Evolutionary conservation across 768 basidiomycete genomes (phyloP).

Genomic region (Rhodotorula sphaerocarpa): DNA sequence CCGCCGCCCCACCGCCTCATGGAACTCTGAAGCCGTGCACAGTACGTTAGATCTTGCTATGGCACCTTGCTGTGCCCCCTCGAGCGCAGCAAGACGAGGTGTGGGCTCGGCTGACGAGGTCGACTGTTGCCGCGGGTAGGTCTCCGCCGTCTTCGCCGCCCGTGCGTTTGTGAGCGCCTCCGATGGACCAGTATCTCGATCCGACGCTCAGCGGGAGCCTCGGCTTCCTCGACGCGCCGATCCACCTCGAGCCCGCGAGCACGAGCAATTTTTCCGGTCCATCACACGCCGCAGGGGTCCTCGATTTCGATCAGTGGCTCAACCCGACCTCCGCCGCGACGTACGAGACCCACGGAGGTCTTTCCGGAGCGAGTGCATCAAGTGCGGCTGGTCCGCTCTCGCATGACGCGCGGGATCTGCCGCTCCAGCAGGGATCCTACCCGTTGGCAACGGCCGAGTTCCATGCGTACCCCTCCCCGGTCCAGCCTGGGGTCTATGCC

Average conservation of each 20-base stretch:
- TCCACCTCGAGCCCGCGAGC: constrained; percentile 4
- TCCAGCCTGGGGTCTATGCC: constrained; percentile 3
- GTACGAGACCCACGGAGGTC: constrained; percentile 6
- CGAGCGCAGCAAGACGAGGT: neutral
- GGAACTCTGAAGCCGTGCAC: neutral
- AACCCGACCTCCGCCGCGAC: neutral
- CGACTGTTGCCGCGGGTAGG: neutral
- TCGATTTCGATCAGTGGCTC: constrained; percentile 22
- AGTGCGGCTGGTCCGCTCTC: no score
- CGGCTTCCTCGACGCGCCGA: constrained; percentile 19
- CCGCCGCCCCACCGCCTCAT: neutral
- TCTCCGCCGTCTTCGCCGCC: neutral
- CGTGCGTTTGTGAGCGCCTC: neutral
- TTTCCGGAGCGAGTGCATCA: neutral
- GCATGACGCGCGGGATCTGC: no score
- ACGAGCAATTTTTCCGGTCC: neutral
- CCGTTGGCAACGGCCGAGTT: neutral
- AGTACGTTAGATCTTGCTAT: neutral
- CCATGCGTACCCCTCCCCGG: constrained; percentile 1
- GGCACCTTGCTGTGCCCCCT: neutral
- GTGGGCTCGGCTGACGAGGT: neutral
- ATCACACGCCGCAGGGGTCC: neutral
- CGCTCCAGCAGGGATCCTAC: no score
- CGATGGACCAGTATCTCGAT: constrained; percentile 26
- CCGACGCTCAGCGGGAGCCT: constrained; percentile 10